Evolutionary conservation across 805 yeast genomes (phyloP), one percentile per base, ranked within the genome.

Genomic region (Hanseniaspora jakobsenii): DNA sequence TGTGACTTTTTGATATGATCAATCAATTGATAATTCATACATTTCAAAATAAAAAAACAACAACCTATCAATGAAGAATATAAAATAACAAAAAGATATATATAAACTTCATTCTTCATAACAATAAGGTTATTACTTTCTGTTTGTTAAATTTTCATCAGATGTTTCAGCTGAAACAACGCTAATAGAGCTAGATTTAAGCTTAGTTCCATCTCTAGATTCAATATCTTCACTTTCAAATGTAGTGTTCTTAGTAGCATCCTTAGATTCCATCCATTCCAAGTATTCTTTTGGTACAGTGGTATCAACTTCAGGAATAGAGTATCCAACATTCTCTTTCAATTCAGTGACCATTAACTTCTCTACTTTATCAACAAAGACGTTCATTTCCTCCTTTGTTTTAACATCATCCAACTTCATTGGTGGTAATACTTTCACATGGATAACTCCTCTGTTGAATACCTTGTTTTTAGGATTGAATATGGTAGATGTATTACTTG

Each of bases 401-500:
- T 35, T 36, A 54, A 84, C 59, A 18, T 78, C 78, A 17, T 68
- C 72, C 8, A 96, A 85, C 9, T 73, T 58, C 48, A 89, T 69
- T 29, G 96, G 95, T 44, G 81, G 81, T 50, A 91, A 69, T 8
- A 91, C 94, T 53, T 75, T 79, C 47, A 87, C 73, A 35, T 68
- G 67, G 53, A 91, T 82, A 41, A 74, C 76, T 44, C 98, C 98
- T 28, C 72, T 53, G 53, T 78, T 76, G 61, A 89, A 84, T n/a
- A 74, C 69, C 48, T 72, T 72, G 34, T 68, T 62, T 50, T 71
- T 72, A 39, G 80, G 62, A 55, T 74, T 73, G 65, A 82, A 72
- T 37, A 91, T 60, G 24, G 75, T 71, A 3, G 94, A 77, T 44
- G 94, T 83, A 66, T 91, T 91, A 26, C 89, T 75, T 8, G 84